Base-by-base conservation (phyloP, 2,329 filamentous ascomycete genomes). In the Chaetomiaceae sp. region DNA sequence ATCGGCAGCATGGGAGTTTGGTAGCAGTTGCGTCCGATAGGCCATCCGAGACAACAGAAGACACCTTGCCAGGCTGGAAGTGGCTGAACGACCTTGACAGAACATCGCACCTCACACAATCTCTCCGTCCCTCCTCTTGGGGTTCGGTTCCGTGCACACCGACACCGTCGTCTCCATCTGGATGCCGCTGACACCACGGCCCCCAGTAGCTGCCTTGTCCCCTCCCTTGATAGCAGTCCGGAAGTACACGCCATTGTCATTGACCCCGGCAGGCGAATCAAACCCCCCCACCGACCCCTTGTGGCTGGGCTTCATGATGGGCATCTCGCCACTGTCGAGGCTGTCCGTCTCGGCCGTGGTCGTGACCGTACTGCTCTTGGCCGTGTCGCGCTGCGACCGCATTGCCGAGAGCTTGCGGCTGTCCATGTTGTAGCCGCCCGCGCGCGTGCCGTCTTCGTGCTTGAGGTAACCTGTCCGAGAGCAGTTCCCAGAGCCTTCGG, bases 291-390 rank as follows among this genome's bases (percentile, higher is more conserved):
- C 6, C 1, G 45, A 48, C 13, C 37, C 44, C 34, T 46, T 40
- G 13, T 33, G 45, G 37, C 45, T 48, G 9, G 46, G 46, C 31
- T 42, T 42, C 46, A 51, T 45, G 34, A 51, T 51, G 43, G 48
- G 48, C 48, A 51, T 51, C 48, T 51, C 48, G 35, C 48, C 30
- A 20, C 46, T 51, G 6, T 45, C 48, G 2, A 51, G 5, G 37
- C 48, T 51, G 34, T 21, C 19, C 19, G 42, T 51, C 16, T 51
- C 48, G n/a, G 16, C 10, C 13, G 19, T 34, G 13, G 27, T 48
- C 14, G 37, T 21, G 25, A 25, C 27, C 9, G 41, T 30, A 37
- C 42, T 35, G 48, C 25, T 14, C 35, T 51, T 45, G 42, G 35
- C 35, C 25, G 25, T 8, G 35, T 46, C 37, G n/a, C 31, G 42